Percentiles rank a stretch among this genome's conserved stretches.
phyloP scores from a whole-genome alignment of 306 rosid genomes.

The Medicago arabica region DNA sequence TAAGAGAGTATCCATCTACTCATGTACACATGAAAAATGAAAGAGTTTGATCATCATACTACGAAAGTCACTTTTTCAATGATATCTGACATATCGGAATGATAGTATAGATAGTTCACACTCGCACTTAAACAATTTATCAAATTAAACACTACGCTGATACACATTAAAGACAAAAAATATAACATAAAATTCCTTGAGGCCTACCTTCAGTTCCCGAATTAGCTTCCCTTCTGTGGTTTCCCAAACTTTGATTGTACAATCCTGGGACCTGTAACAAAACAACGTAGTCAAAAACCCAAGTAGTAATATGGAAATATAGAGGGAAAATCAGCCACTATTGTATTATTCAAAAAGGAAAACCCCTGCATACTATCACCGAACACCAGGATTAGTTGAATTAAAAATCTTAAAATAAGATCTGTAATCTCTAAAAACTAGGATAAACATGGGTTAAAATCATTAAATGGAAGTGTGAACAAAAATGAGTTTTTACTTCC shows the following conservation, averaged over 20 bases:
- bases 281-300: slow-evolving; percentile 34
- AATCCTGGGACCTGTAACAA: slow-evolving; percentile 81
- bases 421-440: slow-evolving; percentile 4
- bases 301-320: slow-evolving; percentile 4
- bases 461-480: slow-evolving; percentile 6
- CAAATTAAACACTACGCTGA: slow-evolving; percentile 4
- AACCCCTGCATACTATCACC: neutral
- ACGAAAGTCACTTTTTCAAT: neutral
- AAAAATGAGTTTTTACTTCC: neutral
- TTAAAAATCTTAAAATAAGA: slow-evolving; percentile 9
- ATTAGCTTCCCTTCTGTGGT: slow-evolving; percentile 91
- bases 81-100: neutral
- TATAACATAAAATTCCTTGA: slow-evolving; percentile 20
- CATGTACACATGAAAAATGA: too few species aligned
- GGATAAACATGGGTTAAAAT: slow-evolving; percentile 4
- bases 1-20: too few species aligned
- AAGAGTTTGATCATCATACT: too few species aligned
- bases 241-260: slow-evolving; percentile 95
- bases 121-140: slow-evolving; percentile 9
- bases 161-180: slow-evolving; percentile 8
- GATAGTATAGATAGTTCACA: neutral
- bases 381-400: neutral
- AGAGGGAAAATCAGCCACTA: neutral
- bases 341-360: neutral
- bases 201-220: slow-evolving; percentile 78